Base-by-base conservation (phyloP, 176 grass and related monocot genomes). In the Tillandsia fasciculata region DNA sequence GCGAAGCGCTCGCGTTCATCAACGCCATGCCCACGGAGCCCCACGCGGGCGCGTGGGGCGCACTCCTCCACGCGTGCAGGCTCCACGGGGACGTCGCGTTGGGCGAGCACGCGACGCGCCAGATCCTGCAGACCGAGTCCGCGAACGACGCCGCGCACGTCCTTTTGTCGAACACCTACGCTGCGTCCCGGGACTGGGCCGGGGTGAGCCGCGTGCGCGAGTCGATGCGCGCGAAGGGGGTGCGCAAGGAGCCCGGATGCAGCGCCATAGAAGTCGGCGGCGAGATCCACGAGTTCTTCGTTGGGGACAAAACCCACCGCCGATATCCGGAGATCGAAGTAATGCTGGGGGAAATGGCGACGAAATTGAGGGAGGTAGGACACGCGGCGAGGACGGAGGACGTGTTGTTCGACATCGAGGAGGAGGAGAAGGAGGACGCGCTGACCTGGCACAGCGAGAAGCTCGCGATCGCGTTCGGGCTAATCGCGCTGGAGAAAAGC, bases 341-440 rank as follows among this genome's bases (percentile, higher is more conserved):
- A 52, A 90, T 90, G 91, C 52, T 96, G 71, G 78, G 66, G 17
- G 82, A 83, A 70, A 90, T 87, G 49, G 65, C 10, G 3, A 73
- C 18, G 71, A 90, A 82, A 66, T 53, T 90, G 47, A 87, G 76
- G 49, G 52, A 87, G 64, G 78, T 79, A 1, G 91, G 84, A 9
- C 87, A 90, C 12, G 11, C 27, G 0, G 84, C 84, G 1, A 90
- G 85, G 53, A 96, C 87, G 9, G 80, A 82, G 26, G 84, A 87
- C 70, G 91, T 96, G 5, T 0, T 87, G 58, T 90, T 90, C 18
- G 82, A 90, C 29, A 87, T 96, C 9, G 84, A 96, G 74, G 91
- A 96, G 78, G 87, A 96, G 66, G 91, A 96, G 76, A 90, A 90
- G 78, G 87, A 96, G 72, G 68, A 64, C 49, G 91, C 74, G 0